These are phyloP conservation scores for Xylona heveae DNA, from an alignment of 495 filamentous ascomycete genomes.

Conservation along the genomic window DNA sequence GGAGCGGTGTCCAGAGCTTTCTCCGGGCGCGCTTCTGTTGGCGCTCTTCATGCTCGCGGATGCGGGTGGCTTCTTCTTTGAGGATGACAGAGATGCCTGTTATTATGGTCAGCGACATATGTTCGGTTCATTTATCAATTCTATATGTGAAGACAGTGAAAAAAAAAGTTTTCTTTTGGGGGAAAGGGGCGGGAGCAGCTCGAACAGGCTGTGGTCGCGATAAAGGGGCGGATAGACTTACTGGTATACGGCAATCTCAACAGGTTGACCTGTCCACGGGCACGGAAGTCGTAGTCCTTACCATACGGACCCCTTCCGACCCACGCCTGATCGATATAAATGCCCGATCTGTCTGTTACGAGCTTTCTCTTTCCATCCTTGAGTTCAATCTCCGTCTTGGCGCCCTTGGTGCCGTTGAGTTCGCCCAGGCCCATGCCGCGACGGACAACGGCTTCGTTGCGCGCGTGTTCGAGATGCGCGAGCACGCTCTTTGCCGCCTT, in stretches of 20 bases:
- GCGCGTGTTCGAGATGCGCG: conserved; percentile 54
- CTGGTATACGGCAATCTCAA: conserved; percentile 48
- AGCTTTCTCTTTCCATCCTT: conserved; percentile 38
- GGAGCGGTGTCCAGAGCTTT: conserved; percentile 67
- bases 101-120: too few relatives aligned
- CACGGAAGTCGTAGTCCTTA: conserved; percentile 34
- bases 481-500: conserved; percentile 65
- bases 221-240: conserved; percentile 20
- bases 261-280: conserved; percentile 38
- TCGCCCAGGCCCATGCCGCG: conserved; percentile 67
- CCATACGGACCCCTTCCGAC: conserved; percentile 53
- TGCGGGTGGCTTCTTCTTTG: conserved; percentile 81
- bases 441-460: conserved; percentile 52
- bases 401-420: conserved; percentile 10
- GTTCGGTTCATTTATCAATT: conserved; percentile 2
- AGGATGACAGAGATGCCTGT: conserved; percentile 57
- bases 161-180: conserved; percentile 1
- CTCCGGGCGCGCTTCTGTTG: conserved; percentile 46
- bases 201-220: too few relatives aligned
- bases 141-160: background rate
- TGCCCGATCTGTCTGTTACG: conserved; percentile 43
- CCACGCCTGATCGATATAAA: conserved; percentile 86
- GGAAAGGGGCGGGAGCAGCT: too few relatives aligned
- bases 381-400: conserved; percentile 21
- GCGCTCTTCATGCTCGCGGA: conserved; percentile 56